Evolutionary conservation across 2,329 filamentous ascomycete species (phyloP).

Genomic region (Penicillium expansum): DNA sequence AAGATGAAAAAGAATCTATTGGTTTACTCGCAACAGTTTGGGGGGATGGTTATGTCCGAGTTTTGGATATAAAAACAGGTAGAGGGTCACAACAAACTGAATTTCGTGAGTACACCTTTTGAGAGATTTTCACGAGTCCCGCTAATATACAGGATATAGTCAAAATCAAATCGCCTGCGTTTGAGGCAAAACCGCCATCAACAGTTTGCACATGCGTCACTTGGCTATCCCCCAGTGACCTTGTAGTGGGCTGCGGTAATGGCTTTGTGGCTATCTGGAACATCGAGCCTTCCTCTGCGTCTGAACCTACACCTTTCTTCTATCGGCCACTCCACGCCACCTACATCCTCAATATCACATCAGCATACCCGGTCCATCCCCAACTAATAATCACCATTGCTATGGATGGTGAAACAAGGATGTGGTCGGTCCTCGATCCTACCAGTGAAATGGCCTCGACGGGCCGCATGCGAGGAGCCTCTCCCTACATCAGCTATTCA

Average conservation of each 20-base stretch:
- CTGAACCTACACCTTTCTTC: conserved; percentile 33
- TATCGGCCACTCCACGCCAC: conserved; percentile 39
- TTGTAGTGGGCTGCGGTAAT: conserved; percentile 56
- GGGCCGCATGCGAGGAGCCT: conserved; percentile 51
- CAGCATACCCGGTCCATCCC: conserved; percentile 55
- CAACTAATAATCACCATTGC: conserved; percentile 52
- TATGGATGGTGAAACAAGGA: conserved; percentile 54
- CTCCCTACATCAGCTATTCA: conserved; percentile 52
- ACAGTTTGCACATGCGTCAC: conserved; percentile 56
- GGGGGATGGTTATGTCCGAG: conserved; percentile 56
- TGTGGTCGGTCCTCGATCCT: conserved; percentile 54
- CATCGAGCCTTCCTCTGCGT: conserved; percentile 25
- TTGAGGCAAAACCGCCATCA: conserved; percentile 49
- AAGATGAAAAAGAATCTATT: conserved; percentile 35
- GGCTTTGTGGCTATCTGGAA: conserved; percentile 58
- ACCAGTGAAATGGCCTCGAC: conserved; percentile 46
- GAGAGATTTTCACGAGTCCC: neutral
- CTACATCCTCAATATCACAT: conserved; percentile 40
- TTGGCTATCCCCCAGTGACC: conserved; percentile 56
- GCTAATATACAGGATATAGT: conserved; percentile 27
- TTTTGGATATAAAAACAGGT: conserved; percentile 51
- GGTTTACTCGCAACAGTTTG: conserved; percentile 58
- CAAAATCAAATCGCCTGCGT: conserved; percentile 48
- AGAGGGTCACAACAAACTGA: conserved; percentile 28
- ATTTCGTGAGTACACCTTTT: conserved; percentile 29